These are phyloP conservation scores for Dalechampia spathulata DNA, from an alignment of 441 rosid species.

Conservation along the genomic window DNA sequence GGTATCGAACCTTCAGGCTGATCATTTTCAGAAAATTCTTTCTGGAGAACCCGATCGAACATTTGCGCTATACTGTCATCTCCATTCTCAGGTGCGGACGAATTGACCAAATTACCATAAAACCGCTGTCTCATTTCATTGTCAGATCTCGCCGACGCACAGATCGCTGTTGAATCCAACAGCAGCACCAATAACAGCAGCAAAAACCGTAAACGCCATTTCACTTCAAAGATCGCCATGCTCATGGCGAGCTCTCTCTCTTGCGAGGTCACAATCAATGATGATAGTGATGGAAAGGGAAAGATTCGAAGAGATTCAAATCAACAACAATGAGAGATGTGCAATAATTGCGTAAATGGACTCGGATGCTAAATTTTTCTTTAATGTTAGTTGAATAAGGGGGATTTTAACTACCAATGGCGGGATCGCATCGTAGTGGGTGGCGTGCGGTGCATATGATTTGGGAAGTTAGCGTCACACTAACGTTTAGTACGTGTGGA, in stretches of 20 bases:
- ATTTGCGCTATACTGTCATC: slow-evolving; percentile 86
- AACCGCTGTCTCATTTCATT: slow-evolving; percentile 74
- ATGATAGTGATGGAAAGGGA: no score
- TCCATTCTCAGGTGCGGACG: slow-evolving; percentile 49
- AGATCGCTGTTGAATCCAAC: slow-evolving; percentile 18
- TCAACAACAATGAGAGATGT: no score
- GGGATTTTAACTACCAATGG: no score
- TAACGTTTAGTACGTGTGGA: no score
- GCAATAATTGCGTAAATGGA: no score
- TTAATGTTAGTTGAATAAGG: no score
- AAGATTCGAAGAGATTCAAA: no score
- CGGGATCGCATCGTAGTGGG: no score
- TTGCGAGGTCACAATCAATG: background rate
- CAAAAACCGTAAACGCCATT: slow-evolving; percentile 10
- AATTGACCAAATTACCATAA: slow-evolving; percentile 76
- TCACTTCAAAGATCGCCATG: slow-evolving; percentile 24
- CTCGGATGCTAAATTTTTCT: no score
- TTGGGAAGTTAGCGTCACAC: no score
- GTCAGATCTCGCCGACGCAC: slow-evolving; percentile 65
- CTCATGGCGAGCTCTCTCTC: slow-evolving; percentile 3
- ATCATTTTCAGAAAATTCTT: slow-evolving; percentile 89
- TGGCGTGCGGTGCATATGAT: no score
- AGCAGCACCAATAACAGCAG: slow-evolving; percentile 17
- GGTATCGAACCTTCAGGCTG: slow-evolving; percentile 64
- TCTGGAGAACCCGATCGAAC: slow-evolving; percentile 90